phyloP scores from a whole-genome alignment of 164 flowering plant species.

The Umbilicus rupestris region DNA sequence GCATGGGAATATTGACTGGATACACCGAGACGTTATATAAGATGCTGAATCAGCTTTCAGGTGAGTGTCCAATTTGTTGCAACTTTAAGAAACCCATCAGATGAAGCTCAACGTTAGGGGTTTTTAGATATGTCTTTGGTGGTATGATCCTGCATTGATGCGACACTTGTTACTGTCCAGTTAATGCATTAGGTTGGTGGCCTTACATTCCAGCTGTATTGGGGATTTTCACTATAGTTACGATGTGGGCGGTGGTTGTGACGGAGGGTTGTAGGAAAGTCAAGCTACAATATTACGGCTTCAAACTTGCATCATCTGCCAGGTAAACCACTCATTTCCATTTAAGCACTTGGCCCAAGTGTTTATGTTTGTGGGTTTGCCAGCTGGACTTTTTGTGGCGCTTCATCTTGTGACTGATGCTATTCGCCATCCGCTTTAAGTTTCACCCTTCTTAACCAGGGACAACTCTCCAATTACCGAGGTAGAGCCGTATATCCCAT shows the following conservation, averaged over 20 bases:
- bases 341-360: background rate
- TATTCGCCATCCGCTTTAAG: background rate
- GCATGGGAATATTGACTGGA: constrained; percentile 88
- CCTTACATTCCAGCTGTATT: constrained; percentile 55
- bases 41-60: constrained; percentile 76
- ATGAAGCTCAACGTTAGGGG: background rate
- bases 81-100: background rate
- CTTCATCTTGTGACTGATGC: constrained; percentile 9
- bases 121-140: background rate
- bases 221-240: constrained; percentile 64
- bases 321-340: constrained; percentile 35
- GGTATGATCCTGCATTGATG: too few relatives aligned
- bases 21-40: constrained; percentile 80
- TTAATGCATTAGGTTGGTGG: constrained; percentile 72
- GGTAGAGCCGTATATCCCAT: constrained; percentile 95
- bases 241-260: constrained; percentile 96
- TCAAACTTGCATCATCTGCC: constrained; percentile 86
- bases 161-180: background rate
- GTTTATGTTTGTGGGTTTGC: background rate
- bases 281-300: constrained; percentile 91
- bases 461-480: constrained; percentile 78
- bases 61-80: constrained; percentile 18
- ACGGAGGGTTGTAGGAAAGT: constrained; percentile 95
- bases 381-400: background rate
- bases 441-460: constrained; percentile 30